Base-by-base conservation (phyloP, 106 monocot genomes). In the Xerophyta viscosa region DNA sequence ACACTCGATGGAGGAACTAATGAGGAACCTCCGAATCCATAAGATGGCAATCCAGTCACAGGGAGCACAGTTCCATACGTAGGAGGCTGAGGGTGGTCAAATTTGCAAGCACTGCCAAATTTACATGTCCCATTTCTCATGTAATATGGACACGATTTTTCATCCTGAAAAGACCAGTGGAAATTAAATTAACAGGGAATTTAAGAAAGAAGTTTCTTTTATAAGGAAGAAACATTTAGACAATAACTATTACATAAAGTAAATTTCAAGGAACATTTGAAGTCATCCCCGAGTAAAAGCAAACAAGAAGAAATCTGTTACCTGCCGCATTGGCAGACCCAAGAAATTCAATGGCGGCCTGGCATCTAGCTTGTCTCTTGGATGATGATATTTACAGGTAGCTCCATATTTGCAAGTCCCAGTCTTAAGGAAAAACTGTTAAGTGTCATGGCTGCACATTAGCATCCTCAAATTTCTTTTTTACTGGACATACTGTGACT, bases 301-400 rank as follows among this genome's bases (percentile, higher is more conserved):
- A 28, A 37, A 31, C 1, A 64, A 29, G 29, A 14, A 12, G 19
- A 20, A 37, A 58, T 11, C 27, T 21, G 66, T 21, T 54, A 91
- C 91, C 81, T 81, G 77, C 45, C 85, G 77, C 56, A 91, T 75
- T 31, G 91, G 91, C 17, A 91, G 56, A 29, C 91, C 91, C 28
- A 75, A 51, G 54, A 68, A 53, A 30, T 91, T 91, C 48, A 81
- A 28, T 39, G 72, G 48, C 5, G 81, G 64, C 37, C 39, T 71
- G 23, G 58, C 69, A 45, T 75, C 61, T 37, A 41, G 65, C 46
- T 66, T 78, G 17, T 81, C 85, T 55, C 62, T 68, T 39, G 91
- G 81, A 73, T 91, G 91, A 75, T 91, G 65, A 66, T 91, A 91
- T 72, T 86, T 91, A 56, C 85, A 85, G 50, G 85, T 74, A 46